These are phyloP conservation scores for Carex myosuroides DNA, from an alignment of 176 grass and related monocot species.

Conservation along the genomic window DNA sequence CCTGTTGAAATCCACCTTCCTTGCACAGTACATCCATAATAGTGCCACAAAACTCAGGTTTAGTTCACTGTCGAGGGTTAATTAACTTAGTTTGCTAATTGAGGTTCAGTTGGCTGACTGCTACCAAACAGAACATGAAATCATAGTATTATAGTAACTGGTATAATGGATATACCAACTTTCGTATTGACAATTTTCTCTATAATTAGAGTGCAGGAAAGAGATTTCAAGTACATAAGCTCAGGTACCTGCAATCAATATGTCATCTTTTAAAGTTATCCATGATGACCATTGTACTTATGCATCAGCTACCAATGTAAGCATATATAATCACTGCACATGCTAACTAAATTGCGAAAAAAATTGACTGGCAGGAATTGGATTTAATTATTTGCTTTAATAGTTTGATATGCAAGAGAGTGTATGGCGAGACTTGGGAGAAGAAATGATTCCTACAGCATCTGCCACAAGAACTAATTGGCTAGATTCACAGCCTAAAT, in stretches of 20 bases:
- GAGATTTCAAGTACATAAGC: slow-evolving; percentile 75
- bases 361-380: slow-evolving; percentile 11
- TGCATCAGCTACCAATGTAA: slow-evolving; percentile 84
- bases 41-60: neutral
- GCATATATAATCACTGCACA: slow-evolving; percentile 19
- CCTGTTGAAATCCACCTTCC: too few relatives aligned
- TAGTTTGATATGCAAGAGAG: slow-evolving; percentile 80
- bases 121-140: neutral
- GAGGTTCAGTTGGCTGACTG: neutral
- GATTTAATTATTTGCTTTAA: slow-evolving; percentile 25
- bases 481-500: slow-evolving; percentile 68
- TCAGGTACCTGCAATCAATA: slow-evolving; percentile 80
- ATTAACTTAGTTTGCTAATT: neutral
- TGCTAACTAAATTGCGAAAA: neutral
- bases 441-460: slow-evolving; percentile 88
- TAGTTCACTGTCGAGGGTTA: neutral
- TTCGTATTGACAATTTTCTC: slow-evolving; percentile 16
- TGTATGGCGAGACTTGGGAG: slow-evolving; percentile 84
- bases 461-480: slow-evolving; percentile 78
- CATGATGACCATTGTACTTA: slow-evolving; percentile 90
- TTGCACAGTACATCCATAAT: too few relatives aligned
- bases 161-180: neutral
- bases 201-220: slow-evolving; percentile 50
- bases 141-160: neutral
- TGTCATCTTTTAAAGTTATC: slow-evolving; percentile 72